Evolutionary conservation across 108 stramenopile species (phyloP), one percentile per base, ranked within the genome.

Genomic region (Pseudonitzschia delicatissima): DNA sequence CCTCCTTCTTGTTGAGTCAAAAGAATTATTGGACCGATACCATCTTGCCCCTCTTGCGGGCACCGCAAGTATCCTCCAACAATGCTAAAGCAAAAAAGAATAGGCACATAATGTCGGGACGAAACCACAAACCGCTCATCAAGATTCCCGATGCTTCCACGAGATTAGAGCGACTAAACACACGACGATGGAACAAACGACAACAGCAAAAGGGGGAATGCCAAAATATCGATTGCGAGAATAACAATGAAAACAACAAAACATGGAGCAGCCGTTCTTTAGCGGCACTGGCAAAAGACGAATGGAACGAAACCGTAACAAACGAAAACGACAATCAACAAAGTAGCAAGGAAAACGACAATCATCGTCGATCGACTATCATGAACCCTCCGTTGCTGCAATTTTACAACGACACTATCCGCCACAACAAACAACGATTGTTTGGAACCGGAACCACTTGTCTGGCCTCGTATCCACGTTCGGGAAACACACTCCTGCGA

Each of bases 391-490:
- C 73, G n/a, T 40, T 78, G 48, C 39, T 76, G 25, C 72, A 58
- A 62, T 74, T 77, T 71, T 74, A 48, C 29, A 11, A 34, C 21
- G 52, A 8, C 50, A n/a, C 44, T 60, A 49, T 12, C 25, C 52
- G 37, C 40, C 64, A 31, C 37, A 69, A 23, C 53, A 25, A 20
- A 33, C 25, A 15, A 47, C 39, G 33, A 27, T 50, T 42, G 21
- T 53, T 79, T 67, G 57, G 40, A 36, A 3, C n/a, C 18, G 83
- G 74, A 8, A 67, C 74, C 3, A 82, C 81, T 9, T 36, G 89
- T 9, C 63, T 97, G 42, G 86, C 85, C 39, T 90, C 87, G 31
- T 97, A 97, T 73, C 96, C 96, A 23, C 78, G 96, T 32, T 87
- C 85, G 23, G 96, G 96, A 15, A 97, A 97, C 73, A 86, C 96